phyloP scores from a whole-genome alignment of 202 grass and related monocot genomes.

The Elaeis oleifera region DNA sequence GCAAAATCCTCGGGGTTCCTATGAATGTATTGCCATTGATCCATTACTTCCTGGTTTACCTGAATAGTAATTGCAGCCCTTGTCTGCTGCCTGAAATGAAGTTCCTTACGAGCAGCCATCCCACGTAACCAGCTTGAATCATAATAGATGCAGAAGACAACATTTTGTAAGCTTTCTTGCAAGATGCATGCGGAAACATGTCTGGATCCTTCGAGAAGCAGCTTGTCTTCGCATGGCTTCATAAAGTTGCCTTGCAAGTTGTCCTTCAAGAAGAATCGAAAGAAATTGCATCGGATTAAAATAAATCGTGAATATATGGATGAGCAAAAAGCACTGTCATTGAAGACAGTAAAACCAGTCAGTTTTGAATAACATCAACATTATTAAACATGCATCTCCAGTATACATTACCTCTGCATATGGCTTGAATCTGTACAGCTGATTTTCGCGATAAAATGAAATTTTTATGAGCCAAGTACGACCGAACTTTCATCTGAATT shows the following conservation, averaged over 20 bases:
- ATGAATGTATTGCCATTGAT: too few species aligned
- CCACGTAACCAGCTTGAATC: slow-evolving; percentile 83
- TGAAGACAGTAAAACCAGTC: not conserved
- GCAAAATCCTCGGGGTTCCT: too few species aligned
- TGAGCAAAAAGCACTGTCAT: too few species aligned
- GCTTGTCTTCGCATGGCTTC: slow-evolving; percentile 58
- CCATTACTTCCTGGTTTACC: slow-evolving; percentile 29
- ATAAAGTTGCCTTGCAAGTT: slow-evolving; percentile 69
- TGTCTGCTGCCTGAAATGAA: slow-evolving; percentile 66
- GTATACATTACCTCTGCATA: slow-evolving; percentile 46
- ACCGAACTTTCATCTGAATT: slow-evolving; percentile 86
- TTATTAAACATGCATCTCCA: not conserved
- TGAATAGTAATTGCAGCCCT: slow-evolving; percentile 78
- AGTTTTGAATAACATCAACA: not conserved
- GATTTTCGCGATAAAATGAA: slow-evolving; percentile 49
- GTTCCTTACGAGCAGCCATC: slow-evolving; percentile 75
- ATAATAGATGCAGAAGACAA: slow-evolving; percentile 52
- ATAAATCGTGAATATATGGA: not conserved
- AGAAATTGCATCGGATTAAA: not conserved
- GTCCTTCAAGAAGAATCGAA: slow-evolving; percentile 46
- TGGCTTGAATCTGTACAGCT: slow-evolving; percentile 64
- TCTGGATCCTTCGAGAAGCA: slow-evolving; percentile 83
- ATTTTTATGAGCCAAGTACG: slow-evolving; percentile 63
- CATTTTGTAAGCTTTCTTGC: slow-evolving; percentile 51
- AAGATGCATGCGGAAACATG: slow-evolving; percentile 67